Evolutionary conservation across 2,329 filamentous ascomycete species (phyloP), one percentile per base, ranked within the genome.

Genomic region (Exophiala spinifera): DNA sequence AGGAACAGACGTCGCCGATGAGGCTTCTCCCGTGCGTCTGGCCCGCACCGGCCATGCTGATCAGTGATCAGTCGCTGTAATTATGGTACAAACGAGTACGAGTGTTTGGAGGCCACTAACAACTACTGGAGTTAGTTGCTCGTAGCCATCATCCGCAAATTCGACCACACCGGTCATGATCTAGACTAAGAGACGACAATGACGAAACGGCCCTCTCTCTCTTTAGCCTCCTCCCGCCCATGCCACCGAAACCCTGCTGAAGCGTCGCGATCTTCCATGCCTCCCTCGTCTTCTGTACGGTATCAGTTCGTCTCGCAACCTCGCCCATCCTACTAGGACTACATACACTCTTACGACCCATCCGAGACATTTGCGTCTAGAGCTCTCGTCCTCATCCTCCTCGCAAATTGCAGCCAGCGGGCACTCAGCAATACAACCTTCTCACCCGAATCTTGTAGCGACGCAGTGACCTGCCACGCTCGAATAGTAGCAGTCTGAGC

Each of bases 401-500:
- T 31, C 7, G 10, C 28, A 10, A 10, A 31, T 31, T 31, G 3
- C 28, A 8, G 10, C 28, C 28, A 11, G 28, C 28, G 10, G 7
- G 8, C 10, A 10, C 28, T 7, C 10, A 25, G 5, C 11, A 31
- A 5, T n/a, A 39, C 36, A 39, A 10, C 36, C 17, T 19, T 15
- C 36, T 39, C 14, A 15, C 4, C 36, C 28, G 11, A 31, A 10
- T 31, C 6, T 31, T 31, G 7, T 3, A 31, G 28, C 6, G 28
- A 15, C 23, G 42, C 23, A 44, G 28, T 8, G 4, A n/a, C 19
- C 19, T 44, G 17, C 20, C 17, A 20, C 51, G 48, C 36, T 46
- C 51, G 21, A 37, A 33, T 31, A 40, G 37, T 33, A 42, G 50
- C 44, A 40, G 20, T 34, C 28, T 37, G 13, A 47, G 39, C 28